Conservation (phyloP, 495 filamentous ascomycete species). For the Penicillium nucicola region DNA sequence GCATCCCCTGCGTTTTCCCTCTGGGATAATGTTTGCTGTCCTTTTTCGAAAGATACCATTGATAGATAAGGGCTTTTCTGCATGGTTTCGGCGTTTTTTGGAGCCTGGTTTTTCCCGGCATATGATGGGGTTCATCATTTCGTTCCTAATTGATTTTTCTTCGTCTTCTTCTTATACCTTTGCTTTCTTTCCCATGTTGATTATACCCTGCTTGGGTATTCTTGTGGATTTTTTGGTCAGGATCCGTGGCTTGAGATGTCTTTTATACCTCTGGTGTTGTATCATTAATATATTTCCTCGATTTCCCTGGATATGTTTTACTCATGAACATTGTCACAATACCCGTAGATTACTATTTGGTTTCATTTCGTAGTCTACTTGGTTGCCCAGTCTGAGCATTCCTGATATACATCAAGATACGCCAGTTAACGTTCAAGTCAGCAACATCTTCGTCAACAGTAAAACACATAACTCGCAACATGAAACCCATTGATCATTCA, state of each 20-base stretch:
- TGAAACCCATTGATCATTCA: constrained; percentile 23
- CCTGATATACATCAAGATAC: too few relatives aligned
- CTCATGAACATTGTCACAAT: too few relatives aligned
- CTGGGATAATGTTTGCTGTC: constrained; percentile 2
- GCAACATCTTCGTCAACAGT: not conserved
- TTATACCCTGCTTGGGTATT: too few relatives aligned
- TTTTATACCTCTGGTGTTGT: not conserved
- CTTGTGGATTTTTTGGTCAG: not conserved
- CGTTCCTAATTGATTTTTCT: not conserved
- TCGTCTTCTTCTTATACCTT: too few relatives aligned
- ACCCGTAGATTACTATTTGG: too few relatives aligned
- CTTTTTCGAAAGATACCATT: constrained; percentile 38
- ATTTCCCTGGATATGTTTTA: not conserved
- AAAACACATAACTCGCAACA: not conserved
- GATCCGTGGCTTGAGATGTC: not conserved
- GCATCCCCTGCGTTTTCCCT: not conserved
- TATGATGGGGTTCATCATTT: not conserved
- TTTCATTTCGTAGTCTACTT: too few relatives aligned
- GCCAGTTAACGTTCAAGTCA: too few relatives aligned
- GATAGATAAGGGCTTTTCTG: constrained; percentile 37
- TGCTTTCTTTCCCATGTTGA: not conserved
- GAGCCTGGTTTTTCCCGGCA: not conserved
- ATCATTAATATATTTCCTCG: not conserved
- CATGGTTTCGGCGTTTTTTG: constrained; percentile 31
- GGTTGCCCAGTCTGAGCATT: too few relatives aligned